These are phyloP conservation scores for Phytophthora brassicae DNA, from an alignment of 352 stramenopile genomes.

Conservation along the genomic window DNA sequence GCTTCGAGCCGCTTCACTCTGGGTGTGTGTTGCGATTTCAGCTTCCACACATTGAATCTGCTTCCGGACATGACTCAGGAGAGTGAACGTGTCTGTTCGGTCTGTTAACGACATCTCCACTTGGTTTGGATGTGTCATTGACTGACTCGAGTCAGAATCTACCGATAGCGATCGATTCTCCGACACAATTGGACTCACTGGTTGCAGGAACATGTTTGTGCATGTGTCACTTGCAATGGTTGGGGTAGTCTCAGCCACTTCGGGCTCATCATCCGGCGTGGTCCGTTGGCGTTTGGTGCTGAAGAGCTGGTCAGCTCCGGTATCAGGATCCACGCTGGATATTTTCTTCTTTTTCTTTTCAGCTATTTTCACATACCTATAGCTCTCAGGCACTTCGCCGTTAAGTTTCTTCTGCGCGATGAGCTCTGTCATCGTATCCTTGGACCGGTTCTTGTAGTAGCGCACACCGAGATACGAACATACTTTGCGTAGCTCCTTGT, in stretches of 20 bases:
- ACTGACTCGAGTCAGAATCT: background rate
- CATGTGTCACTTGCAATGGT: conserved; percentile 3
- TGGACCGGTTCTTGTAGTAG: conserved; percentile 33
- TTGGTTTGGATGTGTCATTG: background rate
- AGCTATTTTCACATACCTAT: background rate
- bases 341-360: conserved; percentile 2
- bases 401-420: conserved; percentile 29
- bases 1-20: background rate
- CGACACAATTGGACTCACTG: conserved; percentile 7
- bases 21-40: conserved; percentile 7
- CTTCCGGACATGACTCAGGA: conserved; percentile 18
- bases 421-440: conserved; percentile 25
- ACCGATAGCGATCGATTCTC: background rate
- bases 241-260: background rate
- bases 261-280: background rate
- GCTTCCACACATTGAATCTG: conserved; percentile 25
- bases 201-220: conserved; percentile 18
- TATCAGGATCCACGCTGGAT: background rate
- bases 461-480: conserved; percentile 24
- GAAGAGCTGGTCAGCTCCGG: background rate
- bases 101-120: conserved; percentile 17
- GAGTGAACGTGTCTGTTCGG: conserved; percentile 17
- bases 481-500: conserved; percentile 17
- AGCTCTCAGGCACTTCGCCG: conserved; percentile 22
- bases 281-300: conserved; percentile 12